These are phyloP conservation scores for Nowakowskiella sp. DNA, from an alignment of 192 early-diverging fungal species.

Conservation along the genomic window DNA sequence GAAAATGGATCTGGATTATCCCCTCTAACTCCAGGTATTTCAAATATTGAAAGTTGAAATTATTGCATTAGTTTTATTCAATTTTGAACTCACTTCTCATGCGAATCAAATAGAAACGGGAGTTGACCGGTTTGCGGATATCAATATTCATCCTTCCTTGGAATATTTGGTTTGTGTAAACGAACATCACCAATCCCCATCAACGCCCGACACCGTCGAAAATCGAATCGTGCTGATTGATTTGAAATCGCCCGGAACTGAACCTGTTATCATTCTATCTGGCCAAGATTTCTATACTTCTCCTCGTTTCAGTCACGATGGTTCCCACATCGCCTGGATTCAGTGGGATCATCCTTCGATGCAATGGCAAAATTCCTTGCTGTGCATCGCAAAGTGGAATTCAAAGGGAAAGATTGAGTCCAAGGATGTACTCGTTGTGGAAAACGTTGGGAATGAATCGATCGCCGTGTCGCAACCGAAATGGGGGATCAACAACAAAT, in stretches of 20 bases:
- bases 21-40: too few species aligned
- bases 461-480: conserved; percentile 52
- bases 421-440: background rate
- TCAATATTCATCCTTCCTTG: conserved; percentile 46
- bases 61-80: too few species aligned
- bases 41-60: too few species aligned
- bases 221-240: conserved; percentile 50
- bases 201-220: conserved; percentile 50
- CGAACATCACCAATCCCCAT: conserved; percentile 58
- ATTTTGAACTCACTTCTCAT: conserved; percentile 28
- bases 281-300: conserved; percentile 60
- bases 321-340: conserved; percentile 48
- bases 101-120: conserved; percentile 22
- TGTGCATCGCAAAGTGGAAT: conserved; percentile 36
- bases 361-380: conserved; percentile 67
- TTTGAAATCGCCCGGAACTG: conserved; percentile 18
- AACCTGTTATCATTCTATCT: conserved; percentile 40
- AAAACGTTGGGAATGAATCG: conserved; percentile 31
- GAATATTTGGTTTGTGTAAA: conserved; percentile 55
- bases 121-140: conserved; percentile 52
- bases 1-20: conserved; percentile 22
- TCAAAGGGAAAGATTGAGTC: conserved; percentile 2
- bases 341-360: conserved; percentile 70
- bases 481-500: conserved; percentile 41
- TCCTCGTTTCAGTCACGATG: conserved; percentile 44